phyloP scores from a whole-genome alignment of 768 basidiomycete genomes.

The Boletales sp. region DNA sequence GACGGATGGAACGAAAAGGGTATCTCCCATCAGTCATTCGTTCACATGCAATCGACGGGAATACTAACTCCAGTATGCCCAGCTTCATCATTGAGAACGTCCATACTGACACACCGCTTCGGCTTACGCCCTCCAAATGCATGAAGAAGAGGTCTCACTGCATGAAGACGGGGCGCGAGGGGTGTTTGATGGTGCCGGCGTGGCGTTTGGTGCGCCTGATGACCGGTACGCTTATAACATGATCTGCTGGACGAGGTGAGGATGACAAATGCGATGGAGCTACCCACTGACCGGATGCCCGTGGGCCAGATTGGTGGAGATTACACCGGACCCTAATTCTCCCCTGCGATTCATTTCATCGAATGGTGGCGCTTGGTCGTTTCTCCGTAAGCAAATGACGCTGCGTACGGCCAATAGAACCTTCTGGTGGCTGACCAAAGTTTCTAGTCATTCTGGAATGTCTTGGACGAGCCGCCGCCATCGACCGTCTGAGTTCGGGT shows the following conservation, averaged over 20 bases:
- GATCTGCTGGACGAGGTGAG: slow-evolving; percentile 1
- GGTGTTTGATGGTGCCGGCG: slow-evolving; percentile 12
- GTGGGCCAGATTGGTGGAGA: slow-evolving; percentile 15
- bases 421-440: slow-evolving; percentile 4
- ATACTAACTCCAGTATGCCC: slow-evolving; percentile 1
- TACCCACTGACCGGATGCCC: slow-evolving; percentile 13
- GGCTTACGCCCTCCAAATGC: slow-evolving; percentile 1
- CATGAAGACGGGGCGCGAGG: slow-evolving; percentile 9
- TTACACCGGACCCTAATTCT: slow-evolving; percentile 20
- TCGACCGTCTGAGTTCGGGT: slow-evolving; percentile 11
- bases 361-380: slow-evolving; percentile 14
- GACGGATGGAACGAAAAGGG: slow-evolving; percentile 15
- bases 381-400: slow-evolving; percentile 8
- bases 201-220: slow-evolving; percentile 17
- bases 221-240: slow-evolving; percentile 12
- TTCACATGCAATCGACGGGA: slow-evolving; percentile 1
- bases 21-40: neutral
- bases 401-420: slow-evolving; percentile 8
- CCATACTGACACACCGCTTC: slow-evolving; percentile 10
- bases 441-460: slow-evolving; percentile 12
- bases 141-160: slow-evolving; percentile 1
- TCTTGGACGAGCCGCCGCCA: slow-evolving; percentile 6
- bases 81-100: slow-evolving; percentile 1
- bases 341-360: slow-evolving; percentile 17
- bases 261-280: slow-evolving; percentile 23